phyloP scores from a whole-genome alignment of 2,329 filamentous ascomycete genomes.

The Shiraia bambusicola region DNA sequence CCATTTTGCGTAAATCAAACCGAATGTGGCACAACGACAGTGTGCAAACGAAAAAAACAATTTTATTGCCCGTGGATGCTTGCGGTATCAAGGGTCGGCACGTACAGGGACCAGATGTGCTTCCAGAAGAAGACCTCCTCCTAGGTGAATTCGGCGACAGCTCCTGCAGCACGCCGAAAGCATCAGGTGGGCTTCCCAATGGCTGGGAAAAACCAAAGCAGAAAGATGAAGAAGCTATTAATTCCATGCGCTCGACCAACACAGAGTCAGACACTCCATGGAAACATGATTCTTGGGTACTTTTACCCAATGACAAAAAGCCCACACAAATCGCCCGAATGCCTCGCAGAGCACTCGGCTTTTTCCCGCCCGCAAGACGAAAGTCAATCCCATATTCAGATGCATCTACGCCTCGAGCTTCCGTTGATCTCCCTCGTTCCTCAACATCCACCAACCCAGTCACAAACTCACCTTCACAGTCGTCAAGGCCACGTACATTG shows the following conservation, averaged over 20 bases:
- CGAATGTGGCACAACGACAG: slow-evolving; percentile 93
- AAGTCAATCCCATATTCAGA: slow-evolving; percentile 72
- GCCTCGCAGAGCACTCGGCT: slow-evolving; percentile 77
- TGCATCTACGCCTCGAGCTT: slow-evolving; percentile 66
- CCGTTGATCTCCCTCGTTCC: slow-evolving; percentile 60
- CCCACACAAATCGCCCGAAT: slow-evolving; percentile 86
- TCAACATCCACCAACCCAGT: slow-evolving; percentile 37
- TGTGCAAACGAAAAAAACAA: slow-evolving; percentile 77
- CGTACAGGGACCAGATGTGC: slow-evolving; percentile 40
- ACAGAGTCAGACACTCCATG: slow-evolving; percentile 67
- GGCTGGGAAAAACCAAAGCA: slow-evolving; percentile 43
- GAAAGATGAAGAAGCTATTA: slow-evolving; percentile 35
- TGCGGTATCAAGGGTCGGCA: slow-evolving; percentile 78
- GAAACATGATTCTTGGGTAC: slow-evolving; percentile 88
- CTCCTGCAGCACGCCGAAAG: slow-evolving; percentile 14
- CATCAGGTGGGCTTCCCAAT: slow-evolving; percentile 33
- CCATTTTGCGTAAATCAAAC: slow-evolving; percentile 82
- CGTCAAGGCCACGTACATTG: slow-evolving; percentile 36
- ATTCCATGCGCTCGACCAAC: slow-evolving; percentile 38
- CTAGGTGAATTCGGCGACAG: slow-evolving; percentile 33
- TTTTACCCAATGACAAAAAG: slow-evolving; percentile 68
- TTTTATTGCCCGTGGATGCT: slow-evolving; percentile 85
- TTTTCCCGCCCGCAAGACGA: slow-evolving; percentile 87
- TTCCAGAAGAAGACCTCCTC: slow-evolving; percentile 44
- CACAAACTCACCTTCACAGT: slow-evolving; percentile 43